A percentile compares a stretch with the other conserved stretches of the same genome.
Evolutionary conservation across 208 protist genomes (phyloP).

Genomic region (Leptomonas seymouri): DNA sequence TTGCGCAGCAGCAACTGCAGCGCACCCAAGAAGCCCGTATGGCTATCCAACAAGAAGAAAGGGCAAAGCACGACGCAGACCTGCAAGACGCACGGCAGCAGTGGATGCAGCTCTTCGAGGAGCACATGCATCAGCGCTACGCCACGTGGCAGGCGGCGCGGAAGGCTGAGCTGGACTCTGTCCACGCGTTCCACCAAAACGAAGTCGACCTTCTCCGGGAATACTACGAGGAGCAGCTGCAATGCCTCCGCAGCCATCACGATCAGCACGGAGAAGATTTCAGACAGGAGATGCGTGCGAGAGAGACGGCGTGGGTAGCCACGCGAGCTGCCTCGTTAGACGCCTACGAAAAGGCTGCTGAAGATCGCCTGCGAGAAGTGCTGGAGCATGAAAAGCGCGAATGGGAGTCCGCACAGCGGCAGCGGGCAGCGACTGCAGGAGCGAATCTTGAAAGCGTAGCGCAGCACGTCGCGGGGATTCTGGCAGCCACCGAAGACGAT

Average conservation of each 20-base stretch:
- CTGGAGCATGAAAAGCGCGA: conserved; percentile 2
- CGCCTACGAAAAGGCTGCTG: conserved; percentile 7
- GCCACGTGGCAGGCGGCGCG: conserved; percentile 23
- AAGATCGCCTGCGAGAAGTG: conserved; percentile 16
- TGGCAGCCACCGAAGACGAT: conserved; percentile 6
- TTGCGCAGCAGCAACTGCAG: conserved; percentile 21
- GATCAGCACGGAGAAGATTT: conserved; percentile 6
- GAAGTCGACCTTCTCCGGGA: conserved; percentile 16
- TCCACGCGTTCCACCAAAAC: conserved; percentile 9
- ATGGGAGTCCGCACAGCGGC: conserved; percentile 6
- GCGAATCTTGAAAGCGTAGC: conserved; percentile 12
- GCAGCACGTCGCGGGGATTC: not conserved
- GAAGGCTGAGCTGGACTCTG: conserved; percentile 2
- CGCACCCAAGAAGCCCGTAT: conserved; percentile 7
- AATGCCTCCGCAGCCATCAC: conserved; percentile 2
- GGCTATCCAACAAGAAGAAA: not conserved
- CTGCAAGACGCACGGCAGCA: conserved; percentile 11
- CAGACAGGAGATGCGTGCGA: conserved; percentile 12
- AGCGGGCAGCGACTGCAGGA: not conserved
- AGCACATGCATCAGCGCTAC: conserved; percentile 20
- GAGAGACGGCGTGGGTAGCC: conserved; percentile 21
- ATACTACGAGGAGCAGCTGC: conserved; percentile 13
- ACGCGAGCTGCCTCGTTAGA: conserved; percentile 22
- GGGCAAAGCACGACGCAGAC: conserved; percentile 2
- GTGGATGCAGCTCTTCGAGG: conserved; percentile 6